phyloP scores from a whole-genome alignment of 371 early-diverging fungal species.

The Mortierella sp. region DNA sequence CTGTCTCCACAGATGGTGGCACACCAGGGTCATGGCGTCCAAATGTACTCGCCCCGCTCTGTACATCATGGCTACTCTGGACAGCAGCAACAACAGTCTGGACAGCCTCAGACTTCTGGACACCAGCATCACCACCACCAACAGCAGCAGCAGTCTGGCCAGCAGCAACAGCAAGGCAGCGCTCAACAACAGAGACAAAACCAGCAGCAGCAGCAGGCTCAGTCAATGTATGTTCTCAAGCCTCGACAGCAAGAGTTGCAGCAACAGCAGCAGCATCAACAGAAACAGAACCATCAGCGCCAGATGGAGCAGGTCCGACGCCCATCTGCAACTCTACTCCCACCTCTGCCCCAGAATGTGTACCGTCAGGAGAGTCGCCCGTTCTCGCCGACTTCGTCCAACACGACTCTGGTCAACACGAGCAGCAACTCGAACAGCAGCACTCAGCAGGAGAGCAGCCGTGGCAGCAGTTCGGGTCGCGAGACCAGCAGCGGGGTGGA shows the following conservation, averaged over 20 bases:
- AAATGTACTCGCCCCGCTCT: slow-evolving; percentile 2
- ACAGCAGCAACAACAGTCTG: slow-evolving; percentile 27
- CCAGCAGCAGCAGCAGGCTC: slow-evolving; percentile 7
- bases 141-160: slow-evolving; percentile 20
- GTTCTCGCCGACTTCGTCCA: slow-evolving; percentile 39
- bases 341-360: slow-evolving; percentile 28
- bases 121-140: slow-evolving; percentile 7
- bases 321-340: slow-evolving; percentile 22
- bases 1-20: slow-evolving; percentile 9
- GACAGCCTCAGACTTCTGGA: not conserved
- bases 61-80: not conserved
- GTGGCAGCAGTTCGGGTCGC: slow-evolving; percentile 20
- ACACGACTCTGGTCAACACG: slow-evolving; percentile 34
- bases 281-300: slow-evolving; percentile 17
- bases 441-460: slow-evolving; percentile 28
- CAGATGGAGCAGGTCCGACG: slow-evolving; percentile 16
- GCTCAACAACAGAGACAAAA: not conserved
- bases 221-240: not conserved
- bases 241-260: not conserved
- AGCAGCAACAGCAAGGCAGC: slow-evolving; percentile 5
- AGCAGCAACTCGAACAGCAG: slow-evolving; percentile 20
- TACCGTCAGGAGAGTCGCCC: slow-evolving; percentile 22
- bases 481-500: slow-evolving; percentile 24
- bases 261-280: slow-evolving; percentile 12
- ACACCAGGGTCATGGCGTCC: slow-evolving; percentile 17